Percentiles rank a stretch among this genome's conserved stretches.
phyloP scores from a whole-genome alignment of 371 early-diverging fungal species.

The Nematocida ironsii region DNA sequence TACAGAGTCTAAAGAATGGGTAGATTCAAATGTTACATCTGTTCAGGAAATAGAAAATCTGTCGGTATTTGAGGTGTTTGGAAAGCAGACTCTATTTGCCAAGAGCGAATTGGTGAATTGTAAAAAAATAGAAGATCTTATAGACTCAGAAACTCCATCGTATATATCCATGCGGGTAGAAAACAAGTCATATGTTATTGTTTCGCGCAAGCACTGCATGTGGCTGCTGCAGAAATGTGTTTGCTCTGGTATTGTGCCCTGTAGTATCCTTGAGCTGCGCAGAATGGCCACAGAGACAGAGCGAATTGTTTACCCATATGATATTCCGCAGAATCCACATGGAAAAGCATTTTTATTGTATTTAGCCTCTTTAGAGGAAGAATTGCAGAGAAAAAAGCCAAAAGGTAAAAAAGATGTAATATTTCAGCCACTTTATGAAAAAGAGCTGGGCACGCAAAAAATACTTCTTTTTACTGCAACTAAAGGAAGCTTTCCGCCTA shows the following conservation, averaged over 20 bases:
- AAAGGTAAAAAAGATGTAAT: slow-evolving; percentile 30
- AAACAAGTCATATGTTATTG: slow-evolving; percentile 7
- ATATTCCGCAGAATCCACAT: slow-evolving; percentile 7
- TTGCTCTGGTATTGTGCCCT: slow-evolving; percentile 38
- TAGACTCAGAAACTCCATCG: not conserved
- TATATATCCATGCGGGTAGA: not conserved
- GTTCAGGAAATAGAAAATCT: not conserved
- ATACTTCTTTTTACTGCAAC: slow-evolving; percentile 27
- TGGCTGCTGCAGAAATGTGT: slow-evolving; percentile 38
- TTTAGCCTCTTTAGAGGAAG: not conserved
- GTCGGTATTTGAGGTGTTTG: slow-evolving; percentile 32
- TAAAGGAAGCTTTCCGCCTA: slow-evolving; percentile 39
- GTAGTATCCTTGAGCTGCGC: slow-evolving; percentile 40
- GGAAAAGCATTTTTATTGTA: slow-evolving; percentile 21
- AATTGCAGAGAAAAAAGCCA: slow-evolving; percentile 21
- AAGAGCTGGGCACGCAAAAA: not conserved
- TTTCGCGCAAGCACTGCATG: slow-evolving; percentile 10
- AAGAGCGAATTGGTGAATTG: slow-evolving; percentile 2
- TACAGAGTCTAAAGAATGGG: not conserved
- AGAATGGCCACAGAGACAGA: slow-evolving; percentile 41
- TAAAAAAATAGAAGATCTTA: not conserved
- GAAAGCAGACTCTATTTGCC: slow-evolving; percentile 7
- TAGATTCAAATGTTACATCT: not conserved
- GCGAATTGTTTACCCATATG: slow-evolving; percentile 37
- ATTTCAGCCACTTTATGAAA: slow-evolving; percentile 14